A percentile compares a stretch with the other conserved stretches of the same genome.
These are phyloP conservation scores for Pugionium dolabratum DNA, from an alignment of 345 rosid species.

Conservation along the genomic window DNA sequence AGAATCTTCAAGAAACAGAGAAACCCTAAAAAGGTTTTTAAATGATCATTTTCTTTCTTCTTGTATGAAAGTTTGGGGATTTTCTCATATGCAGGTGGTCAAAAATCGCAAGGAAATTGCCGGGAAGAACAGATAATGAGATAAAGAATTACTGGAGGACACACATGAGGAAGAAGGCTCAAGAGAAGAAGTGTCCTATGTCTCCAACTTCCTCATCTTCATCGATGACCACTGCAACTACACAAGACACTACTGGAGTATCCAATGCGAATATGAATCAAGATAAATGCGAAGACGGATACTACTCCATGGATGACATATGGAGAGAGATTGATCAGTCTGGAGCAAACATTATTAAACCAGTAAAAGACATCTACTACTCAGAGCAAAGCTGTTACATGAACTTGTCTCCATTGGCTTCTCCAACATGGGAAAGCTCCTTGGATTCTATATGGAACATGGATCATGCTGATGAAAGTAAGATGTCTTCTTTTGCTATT, in stretches of 20 bases:
- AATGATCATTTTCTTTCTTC: too few species aligned
- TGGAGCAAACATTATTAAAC: slow-evolving; percentile 34
- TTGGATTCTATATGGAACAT: slow-evolving; percentile 67
- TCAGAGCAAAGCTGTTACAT: slow-evolving; percentile 50
- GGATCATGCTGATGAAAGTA: slow-evolving; percentile 62
- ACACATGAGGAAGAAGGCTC: slow-evolving; percentile 91
- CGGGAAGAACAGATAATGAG: slow-evolving; percentile 96
- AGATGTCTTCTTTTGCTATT: slow-evolving; percentile 51
- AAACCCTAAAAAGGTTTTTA: not conserved
- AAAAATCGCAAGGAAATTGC: slow-evolving; percentile 84
- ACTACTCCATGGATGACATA: slow-evolving; percentile 74
- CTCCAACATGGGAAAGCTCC: slow-evolving; percentile 63
- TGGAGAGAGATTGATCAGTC: slow-evolving; percentile 47
- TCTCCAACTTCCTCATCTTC: slow-evolving; percentile 58
- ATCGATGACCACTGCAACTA: slow-evolving; percentile 57
- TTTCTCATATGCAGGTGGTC: slow-evolving; percentile 71
- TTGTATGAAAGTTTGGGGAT: not conserved
- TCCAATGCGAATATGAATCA: slow-evolving; percentile 44
- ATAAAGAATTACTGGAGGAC: slow-evolving; percentile 98
- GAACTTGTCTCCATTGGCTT: slow-evolving; percentile 53
- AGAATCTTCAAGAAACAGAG: slow-evolving; percentile 17
- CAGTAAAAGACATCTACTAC: slow-evolving; percentile 47
- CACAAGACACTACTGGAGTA: slow-evolving; percentile 63
- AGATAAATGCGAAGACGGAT: slow-evolving; percentile 49
- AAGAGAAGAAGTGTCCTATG: slow-evolving; percentile 56